phyloP scores from a whole-genome alignment of 2,329 filamentous ascomycete genomes.

The Monilinia vaccinii-corymbosi region DNA sequence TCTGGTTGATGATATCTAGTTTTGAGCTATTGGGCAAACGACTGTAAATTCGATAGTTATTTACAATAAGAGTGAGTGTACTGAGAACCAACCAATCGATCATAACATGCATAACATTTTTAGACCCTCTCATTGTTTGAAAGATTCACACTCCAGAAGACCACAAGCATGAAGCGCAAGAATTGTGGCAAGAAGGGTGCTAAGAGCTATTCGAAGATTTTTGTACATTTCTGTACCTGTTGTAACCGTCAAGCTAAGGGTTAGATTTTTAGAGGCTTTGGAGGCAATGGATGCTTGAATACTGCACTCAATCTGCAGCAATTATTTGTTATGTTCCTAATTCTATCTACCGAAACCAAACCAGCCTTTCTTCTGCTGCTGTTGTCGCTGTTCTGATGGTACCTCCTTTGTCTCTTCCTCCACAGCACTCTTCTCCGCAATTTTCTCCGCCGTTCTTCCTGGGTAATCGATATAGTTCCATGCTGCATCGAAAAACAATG shows the following conservation, averaged over 20 bases:
- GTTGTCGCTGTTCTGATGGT: slow-evolving; percentile 28
- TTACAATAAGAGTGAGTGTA: too few species aligned
- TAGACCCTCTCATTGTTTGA: not conserved
- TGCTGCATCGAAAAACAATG: slow-evolving; percentile 88
- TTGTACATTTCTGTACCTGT: not conserved
- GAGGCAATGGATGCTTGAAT: not conserved
- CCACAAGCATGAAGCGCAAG: not conserved
- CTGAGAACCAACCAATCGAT: too few species aligned
- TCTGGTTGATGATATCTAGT: too few species aligned
- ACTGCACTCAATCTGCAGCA: not conserved
- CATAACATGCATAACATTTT: too few species aligned
- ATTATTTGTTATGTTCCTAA: not conserved
- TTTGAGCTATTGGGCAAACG: too few species aligned
- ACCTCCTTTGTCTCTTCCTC: slow-evolving; percentile 15
- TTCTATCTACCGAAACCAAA: slow-evolving; percentile 51
- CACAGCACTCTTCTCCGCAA: slow-evolving; percentile 20
- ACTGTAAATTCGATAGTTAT: too few species aligned
- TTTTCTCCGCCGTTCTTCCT: slow-evolving; percentile 39
- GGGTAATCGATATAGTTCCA: slow-evolving; percentile 98
- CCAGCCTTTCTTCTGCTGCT: slow-evolving; percentile 59
- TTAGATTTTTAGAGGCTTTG: not conserved
- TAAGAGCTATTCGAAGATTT: not conserved
- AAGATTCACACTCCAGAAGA: not conserved
- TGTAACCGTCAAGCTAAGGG: not conserved
- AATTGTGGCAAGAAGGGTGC: not conserved